Conservation (phyloP, 306 rosid species). For the Medicago arabica region DNA sequence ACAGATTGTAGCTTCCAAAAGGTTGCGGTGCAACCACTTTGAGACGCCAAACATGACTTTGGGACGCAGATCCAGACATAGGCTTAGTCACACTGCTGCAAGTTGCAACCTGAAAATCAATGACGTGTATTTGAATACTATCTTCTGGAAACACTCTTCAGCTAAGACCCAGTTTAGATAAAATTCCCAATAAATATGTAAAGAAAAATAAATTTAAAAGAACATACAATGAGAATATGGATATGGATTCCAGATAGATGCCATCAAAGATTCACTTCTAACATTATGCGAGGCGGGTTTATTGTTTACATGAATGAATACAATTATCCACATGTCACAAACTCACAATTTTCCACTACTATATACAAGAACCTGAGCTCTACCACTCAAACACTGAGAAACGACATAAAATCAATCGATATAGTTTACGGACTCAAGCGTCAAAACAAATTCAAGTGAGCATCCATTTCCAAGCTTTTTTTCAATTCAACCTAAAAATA, state of each 20-base stretch:
- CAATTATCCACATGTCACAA: neutral
- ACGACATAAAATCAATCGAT: neutral
- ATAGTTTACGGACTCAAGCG: conserved; percentile 6
- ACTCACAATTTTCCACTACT: conserved; percentile 1
- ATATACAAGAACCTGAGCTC: conserved; percentile 38
- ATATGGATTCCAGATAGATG: conserved; percentile 5
- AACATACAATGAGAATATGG: neutral
- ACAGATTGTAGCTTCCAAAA: too few relatives aligned
- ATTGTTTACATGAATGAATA: neutral
- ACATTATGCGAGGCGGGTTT: conserved; percentile 9
- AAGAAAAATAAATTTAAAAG: neutral
- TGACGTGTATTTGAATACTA: conserved; percentile 1
- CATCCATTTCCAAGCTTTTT: conserved; percentile 31
- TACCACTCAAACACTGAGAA: conserved; percentile 26
- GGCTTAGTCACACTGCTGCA: neutral
- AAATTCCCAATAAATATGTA: neutral
- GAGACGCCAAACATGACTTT: neutral
- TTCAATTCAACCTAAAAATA: conserved; percentile 23
- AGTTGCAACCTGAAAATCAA: neutral
- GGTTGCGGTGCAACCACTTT: neutral
- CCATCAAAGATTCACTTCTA: neutral
- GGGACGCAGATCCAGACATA: neutral
- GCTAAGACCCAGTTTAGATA: neutral
- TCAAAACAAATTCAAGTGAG: conserved; percentile 2
- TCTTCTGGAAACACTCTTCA: conserved; percentile 1